phyloP scores from a whole-genome alignment of 2,329 filamentous ascomycete genomes.

The Ophiostoma ips region DNA sequence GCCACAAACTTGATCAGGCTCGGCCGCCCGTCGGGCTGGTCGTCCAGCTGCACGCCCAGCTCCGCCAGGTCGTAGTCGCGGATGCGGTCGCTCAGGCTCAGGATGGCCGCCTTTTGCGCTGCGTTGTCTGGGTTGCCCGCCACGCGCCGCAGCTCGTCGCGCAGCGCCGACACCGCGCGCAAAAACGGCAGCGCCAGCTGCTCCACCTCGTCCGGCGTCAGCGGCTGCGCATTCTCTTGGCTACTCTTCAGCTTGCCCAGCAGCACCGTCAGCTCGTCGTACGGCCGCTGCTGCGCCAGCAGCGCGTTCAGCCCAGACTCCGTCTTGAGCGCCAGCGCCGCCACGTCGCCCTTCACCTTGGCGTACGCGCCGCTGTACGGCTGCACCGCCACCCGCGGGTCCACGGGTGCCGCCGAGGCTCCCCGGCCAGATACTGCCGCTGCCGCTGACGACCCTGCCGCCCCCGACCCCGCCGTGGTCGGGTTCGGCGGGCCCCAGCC shows the following conservation, averaged over 20 bases:
- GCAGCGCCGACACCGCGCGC: constrained; percentile 35
- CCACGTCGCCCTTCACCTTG: constrained; percentile 12
- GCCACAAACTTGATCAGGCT: constrained; percentile 53
- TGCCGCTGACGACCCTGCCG: background rate
- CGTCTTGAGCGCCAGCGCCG: constrained; percentile 3
- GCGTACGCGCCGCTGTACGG: constrained; percentile 10
- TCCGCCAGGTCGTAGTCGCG: constrained; percentile 53
- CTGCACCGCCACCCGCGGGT: constrained; percentile 11
- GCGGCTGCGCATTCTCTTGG: background rate
- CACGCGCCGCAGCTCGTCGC: constrained; percentile 21
- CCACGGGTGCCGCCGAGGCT: background rate
- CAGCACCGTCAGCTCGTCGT: constrained; percentile 3
- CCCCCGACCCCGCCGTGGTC: constrained; percentile 22
- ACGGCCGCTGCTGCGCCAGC: constrained; percentile 6
- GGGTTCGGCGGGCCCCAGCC: constrained; percentile 56
- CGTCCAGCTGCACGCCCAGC: constrained; percentile 56
- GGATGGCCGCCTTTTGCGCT: constrained; percentile 18
- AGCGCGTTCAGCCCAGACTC: constrained; percentile 4
- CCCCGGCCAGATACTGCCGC: too few species aligned
- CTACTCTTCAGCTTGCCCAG: background rate
- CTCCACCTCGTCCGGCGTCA: constrained; percentile 9
- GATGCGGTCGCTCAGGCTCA: constrained; percentile 51
- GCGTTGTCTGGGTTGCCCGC: constrained; percentile 11
- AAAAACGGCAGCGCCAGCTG: constrained; percentile 40
- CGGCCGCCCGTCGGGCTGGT: constrained; percentile 36